These are phyloP conservation scores for Termitomyces sp. DNA, from an alignment of 768 basidiomycete species.

Conservation along the genomic window DNA sequence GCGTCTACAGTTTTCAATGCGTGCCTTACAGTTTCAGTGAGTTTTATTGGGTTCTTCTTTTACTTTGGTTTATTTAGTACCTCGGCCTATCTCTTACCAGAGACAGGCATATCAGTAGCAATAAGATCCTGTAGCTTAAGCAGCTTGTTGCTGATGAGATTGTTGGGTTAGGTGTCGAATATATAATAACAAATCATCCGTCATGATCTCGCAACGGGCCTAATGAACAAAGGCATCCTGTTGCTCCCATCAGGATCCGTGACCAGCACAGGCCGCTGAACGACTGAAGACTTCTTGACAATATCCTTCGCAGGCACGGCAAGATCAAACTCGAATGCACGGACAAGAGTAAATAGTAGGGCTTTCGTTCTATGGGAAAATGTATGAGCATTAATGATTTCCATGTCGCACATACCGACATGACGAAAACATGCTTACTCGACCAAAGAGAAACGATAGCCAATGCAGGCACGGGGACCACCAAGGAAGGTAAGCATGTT, in stretches of 20 bases:
- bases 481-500: slow-evolving; percentile 59
- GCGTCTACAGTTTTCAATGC: too few relatives aligned
- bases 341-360: slow-evolving; percentile 41
- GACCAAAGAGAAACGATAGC: slow-evolving; percentile 56
- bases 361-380: slow-evolving; percentile 25
- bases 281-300: slow-evolving; percentile 29
- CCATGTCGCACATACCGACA: too few relatives aligned
- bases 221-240: slow-evolving; percentile 39
- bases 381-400: slow-evolving; percentile 16
- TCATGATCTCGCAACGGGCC: slow-evolving; percentile 12
- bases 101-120: too few relatives aligned
- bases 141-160: too few relatives aligned
- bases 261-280: slow-evolving; percentile 39
- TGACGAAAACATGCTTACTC: slow-evolving; percentile 31
- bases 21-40: too few relatives aligned
- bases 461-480: slow-evolving; percentile 65
- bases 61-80: too few relatives aligned
- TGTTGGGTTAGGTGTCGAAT: not conserved
- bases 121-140: too few relatives aligned
- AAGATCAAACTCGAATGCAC: slow-evolving; percentile 48
- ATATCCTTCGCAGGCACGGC: slow-evolving; percentile 44
- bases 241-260: slow-evolving; percentile 31
- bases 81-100: too few relatives aligned
- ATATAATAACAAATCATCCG: not conserved
- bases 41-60: too few relatives aligned